Conservation (phyloP, 176 grass and related monocot species). For the Oryza rufipogon region DNA sequence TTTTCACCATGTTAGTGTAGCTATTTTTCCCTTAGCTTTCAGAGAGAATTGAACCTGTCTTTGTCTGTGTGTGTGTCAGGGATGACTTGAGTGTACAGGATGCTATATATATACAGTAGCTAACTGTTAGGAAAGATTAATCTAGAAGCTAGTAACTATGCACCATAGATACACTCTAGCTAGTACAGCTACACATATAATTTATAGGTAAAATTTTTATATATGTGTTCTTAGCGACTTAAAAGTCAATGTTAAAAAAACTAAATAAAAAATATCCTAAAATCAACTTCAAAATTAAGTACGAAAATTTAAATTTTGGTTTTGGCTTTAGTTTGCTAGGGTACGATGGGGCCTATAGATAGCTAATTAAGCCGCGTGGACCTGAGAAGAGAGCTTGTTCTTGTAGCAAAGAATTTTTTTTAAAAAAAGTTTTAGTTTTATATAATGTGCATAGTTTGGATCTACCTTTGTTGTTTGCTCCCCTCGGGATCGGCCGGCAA, state of each 20-base stretch:
- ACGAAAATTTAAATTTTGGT: no score
- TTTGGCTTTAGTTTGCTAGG: no score
- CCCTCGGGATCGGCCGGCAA: slow-evolving; percentile 43
- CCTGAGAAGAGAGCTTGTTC: slow-evolving; percentile 5
- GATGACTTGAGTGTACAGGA: slow-evolving; percentile 26
- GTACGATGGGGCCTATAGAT: not conserved
- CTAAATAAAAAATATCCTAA: no score
- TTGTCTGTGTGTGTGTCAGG: slow-evolving; percentile 46
- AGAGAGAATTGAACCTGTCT: not conserved
- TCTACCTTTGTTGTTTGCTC: slow-evolving; percentile 53
- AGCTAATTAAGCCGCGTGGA: not conserved
- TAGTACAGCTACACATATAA: not conserved
- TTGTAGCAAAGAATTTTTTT: not conserved
- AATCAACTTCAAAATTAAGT: no score
- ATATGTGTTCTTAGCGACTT: no score
- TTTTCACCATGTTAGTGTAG: slow-evolving; percentile 18
- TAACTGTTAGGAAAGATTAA: not conserved
- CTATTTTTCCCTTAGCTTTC: slow-evolving; percentile 27
- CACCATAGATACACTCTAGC: not conserved
- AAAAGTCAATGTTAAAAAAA: no score
- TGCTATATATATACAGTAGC: not conserved
- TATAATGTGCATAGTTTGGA: slow-evolving; percentile 29
- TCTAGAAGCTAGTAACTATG: not conserved
- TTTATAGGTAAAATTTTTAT: no score
- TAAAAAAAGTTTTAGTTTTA: not conserved